phyloP scores from a whole-genome alignment of 305 asterid species.

The Rubia balearica region DNA sequence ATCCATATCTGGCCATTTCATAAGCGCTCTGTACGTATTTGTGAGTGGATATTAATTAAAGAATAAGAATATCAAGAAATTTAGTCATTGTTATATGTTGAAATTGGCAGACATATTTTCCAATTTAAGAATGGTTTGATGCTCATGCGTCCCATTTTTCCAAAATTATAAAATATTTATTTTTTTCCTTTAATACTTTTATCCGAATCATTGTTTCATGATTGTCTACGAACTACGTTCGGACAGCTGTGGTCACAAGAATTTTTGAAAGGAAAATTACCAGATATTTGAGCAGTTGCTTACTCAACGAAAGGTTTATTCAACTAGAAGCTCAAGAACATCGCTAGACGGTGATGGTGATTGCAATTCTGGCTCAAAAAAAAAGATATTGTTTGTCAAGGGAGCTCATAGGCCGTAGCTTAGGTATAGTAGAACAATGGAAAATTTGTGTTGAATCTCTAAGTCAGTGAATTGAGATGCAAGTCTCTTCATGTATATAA shows the following conservation, averaged over 20 bases:
- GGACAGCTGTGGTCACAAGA: slow-evolving; percentile 93
- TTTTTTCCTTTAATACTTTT: too few relatives aligned
- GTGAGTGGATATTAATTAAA: neutral
- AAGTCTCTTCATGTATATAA: too few relatives aligned
- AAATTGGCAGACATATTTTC: neutral
- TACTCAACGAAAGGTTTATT: slow-evolving; percentile 89
- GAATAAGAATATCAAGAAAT: neutral
- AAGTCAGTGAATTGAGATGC: too few relatives aligned
- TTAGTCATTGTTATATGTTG: neutral
- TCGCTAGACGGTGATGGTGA: too few relatives aligned
- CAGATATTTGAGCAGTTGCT: slow-evolving; percentile 88
- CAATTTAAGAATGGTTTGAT: neutral
- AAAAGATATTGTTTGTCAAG: slow-evolving; percentile 14
- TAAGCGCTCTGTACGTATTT: neutral
- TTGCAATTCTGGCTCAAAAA: too few relatives aligned
- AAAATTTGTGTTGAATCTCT: too few relatives aligned
- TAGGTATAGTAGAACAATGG: too few relatives aligned
- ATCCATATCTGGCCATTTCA: too few relatives aligned
- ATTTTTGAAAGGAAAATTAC: slow-evolving; percentile 91
- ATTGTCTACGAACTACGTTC: slow-evolving; percentile 10
- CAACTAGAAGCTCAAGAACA: slow-evolving; percentile 95
- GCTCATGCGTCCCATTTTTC: neutral
- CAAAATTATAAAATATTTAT: neutral
- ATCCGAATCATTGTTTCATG: neutral
- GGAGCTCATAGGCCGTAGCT: too few relatives aligned